Evolutionary conservation across 495 filamentous ascomycete genomes (phyloP).

Genomic region (Podospora pseudoanserina): DNA sequence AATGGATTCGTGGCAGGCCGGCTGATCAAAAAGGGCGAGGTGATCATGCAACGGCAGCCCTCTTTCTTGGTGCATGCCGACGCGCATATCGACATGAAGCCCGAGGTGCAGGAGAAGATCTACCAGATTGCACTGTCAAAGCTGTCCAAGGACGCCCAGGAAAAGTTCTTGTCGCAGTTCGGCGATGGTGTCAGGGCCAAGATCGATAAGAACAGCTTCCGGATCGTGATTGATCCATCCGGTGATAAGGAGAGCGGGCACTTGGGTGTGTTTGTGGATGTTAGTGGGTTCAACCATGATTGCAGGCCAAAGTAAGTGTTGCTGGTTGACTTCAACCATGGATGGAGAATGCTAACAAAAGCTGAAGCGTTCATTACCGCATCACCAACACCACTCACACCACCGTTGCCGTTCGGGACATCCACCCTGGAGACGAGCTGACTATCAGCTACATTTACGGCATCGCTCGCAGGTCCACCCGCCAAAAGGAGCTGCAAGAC

Average conservation of each 20-base stretch:
- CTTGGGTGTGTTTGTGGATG: conserved; percentile 36
- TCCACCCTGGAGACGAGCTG: conserved; percentile 38
- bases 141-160: conserved; percentile 24
- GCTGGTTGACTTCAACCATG: neutral
- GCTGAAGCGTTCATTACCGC: conserved; percentile 38
- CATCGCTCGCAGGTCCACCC: conserved; percentile 27
- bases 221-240: conserved; percentile 30
- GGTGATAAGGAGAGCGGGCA: conserved; percentile 26
- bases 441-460: conserved; percentile 42
- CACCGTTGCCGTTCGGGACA: conserved; percentile 40
- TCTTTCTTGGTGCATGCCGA: conserved; percentile 32
- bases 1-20: conserved; percentile 39
- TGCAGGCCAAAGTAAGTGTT: conserved; percentile 43
- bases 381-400: conserved; percentile 39
- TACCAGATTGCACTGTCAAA: conserved; percentile 31
- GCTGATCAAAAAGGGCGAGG: conserved; percentile 38
- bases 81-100: conserved; percentile 29
- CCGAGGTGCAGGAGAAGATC: conserved; percentile 19
- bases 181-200: conserved; percentile 33
- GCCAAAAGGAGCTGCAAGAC: conserved; percentile 31
- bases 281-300: conserved; percentile 42
- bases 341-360: neutral
- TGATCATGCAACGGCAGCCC: conserved; percentile 34
- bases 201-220: conserved; percentile 41
- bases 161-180: conserved; percentile 34